phyloP scores from a whole-genome alignment of 2,329 filamentous ascomycete species.

The Orbilia brochopaga region DNA sequence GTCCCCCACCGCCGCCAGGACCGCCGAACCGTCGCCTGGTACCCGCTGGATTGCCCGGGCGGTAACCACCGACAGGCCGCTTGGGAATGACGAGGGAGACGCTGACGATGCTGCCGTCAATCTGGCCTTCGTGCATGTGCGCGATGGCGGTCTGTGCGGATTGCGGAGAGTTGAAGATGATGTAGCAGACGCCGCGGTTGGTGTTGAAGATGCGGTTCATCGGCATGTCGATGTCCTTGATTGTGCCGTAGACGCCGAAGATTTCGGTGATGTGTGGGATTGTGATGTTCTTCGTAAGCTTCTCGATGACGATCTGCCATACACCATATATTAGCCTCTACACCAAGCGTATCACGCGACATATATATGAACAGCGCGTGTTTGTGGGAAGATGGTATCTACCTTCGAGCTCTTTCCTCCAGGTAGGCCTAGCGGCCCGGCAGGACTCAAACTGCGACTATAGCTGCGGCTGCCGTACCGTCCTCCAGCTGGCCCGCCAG shows the following conservation, averaged over 20 bases:
- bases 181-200: constrained; percentile 92
- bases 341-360: background rate
- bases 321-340: background rate
- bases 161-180: constrained; percentile 76
- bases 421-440: constrained; percentile 39
- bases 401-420: constrained; percentile 48
- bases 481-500: background rate
- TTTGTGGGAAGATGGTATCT: too few relatives aligned
- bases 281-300: constrained; percentile 92
- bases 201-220: constrained; percentile 84
- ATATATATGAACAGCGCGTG: too few relatives aligned
- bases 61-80: constrained; percentile 62
- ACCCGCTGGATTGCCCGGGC: constrained; percentile 52
- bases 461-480: constrained; percentile 12
- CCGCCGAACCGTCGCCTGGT: constrained; percentile 21
- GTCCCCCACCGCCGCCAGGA: constrained; percentile 53
- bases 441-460: constrained; percentile 47
- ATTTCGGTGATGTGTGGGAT: constrained; percentile 88
- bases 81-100: constrained; percentile 88
- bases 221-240: constrained; percentile 86
- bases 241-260: constrained; percentile 84
- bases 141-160: constrained; percentile 88
- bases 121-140: constrained; percentile 96
- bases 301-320: constrained; percentile 88
- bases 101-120: constrained; percentile 81